Conservation (phyloP, 2,329 filamentous ascomycete genomes). For the Botrytis aclada region DNA sequence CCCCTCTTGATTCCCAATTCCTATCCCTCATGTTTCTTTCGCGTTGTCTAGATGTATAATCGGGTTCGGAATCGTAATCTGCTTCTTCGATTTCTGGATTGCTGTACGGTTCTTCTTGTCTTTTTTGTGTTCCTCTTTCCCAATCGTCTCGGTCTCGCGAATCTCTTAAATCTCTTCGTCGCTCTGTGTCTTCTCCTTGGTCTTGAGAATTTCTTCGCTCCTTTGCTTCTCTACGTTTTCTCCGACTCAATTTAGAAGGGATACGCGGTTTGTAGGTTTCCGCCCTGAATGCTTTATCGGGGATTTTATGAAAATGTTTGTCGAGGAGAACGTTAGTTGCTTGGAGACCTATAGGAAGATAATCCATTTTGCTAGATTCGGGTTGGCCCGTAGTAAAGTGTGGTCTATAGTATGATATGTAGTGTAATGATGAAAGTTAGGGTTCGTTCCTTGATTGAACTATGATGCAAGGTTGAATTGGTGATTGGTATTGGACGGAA, state of each 20-base stretch:
- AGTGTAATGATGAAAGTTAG: not conserved
- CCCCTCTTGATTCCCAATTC: not conserved
- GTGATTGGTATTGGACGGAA: not conserved
- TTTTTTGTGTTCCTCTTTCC: not conserved
- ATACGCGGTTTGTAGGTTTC: slow-evolving; percentile 28
- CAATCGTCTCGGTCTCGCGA: not conserved
- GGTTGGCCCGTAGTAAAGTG: not conserved
- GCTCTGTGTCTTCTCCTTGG: not conserved
- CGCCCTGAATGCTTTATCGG: slow-evolving; percentile 26
- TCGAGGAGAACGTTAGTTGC: slow-evolving; percentile 23
- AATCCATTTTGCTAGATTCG: slow-evolving; percentile 4
- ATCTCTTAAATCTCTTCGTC: not conserved
- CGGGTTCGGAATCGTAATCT: slow-evolving; percentile 16
- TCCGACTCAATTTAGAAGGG: not conserved
- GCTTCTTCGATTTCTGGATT: slow-evolving; percentile 16
- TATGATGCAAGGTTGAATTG: not conserved
- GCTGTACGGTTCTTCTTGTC: slow-evolving; percentile 14
- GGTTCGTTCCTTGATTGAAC: not conserved
- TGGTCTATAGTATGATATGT: not conserved
- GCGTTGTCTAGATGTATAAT: not conserved
- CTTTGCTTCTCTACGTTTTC: not conserved
- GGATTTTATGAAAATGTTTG: slow-evolving; percentile 30
- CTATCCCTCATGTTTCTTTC: slow-evolving; percentile 8
- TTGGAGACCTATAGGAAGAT: slow-evolving; percentile 18
- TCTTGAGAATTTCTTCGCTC: not conserved